phyloP scores from a whole-genome alignment of 2,329 filamentous ascomycete genomes.

The Graphilbum fragrans region DNA sequence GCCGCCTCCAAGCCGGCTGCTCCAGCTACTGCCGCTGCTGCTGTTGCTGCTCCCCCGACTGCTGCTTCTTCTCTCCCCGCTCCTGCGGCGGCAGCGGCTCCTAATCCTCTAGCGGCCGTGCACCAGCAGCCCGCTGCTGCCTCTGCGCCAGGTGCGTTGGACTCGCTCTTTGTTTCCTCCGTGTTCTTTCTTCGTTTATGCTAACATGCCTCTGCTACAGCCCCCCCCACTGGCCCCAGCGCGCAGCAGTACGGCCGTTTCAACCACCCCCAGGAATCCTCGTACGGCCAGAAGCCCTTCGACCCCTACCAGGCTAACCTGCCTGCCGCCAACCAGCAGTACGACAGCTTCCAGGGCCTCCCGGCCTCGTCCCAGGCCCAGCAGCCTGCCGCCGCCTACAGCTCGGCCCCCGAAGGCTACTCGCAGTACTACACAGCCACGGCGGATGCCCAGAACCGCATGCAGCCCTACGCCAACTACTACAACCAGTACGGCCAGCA shows the following conservation, averaged over 20 bases:
- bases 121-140: background rate
- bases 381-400: constrained; percentile 50
- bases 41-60: background rate
- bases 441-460: constrained; percentile 56
- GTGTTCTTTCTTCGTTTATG: constrained; percentile 14
- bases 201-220: constrained; percentile 10
- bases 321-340: constrained; percentile 36
- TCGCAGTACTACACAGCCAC: constrained; percentile 64
- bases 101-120: background rate
- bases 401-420: constrained; percentile 67
- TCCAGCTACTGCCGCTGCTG: constrained; percentile 18
- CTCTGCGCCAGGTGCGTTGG: background rate
- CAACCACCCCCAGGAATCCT: constrained; percentile 50
- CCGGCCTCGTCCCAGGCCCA: constrained; percentile 26
- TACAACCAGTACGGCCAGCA: constrained; percentile 54
- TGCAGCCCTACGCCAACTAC: constrained; percentile 69
- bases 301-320: constrained; percentile 75
- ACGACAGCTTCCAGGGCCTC: constrained; percentile 40
- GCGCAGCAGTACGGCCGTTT: constrained; percentile 60
- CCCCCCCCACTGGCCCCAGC: constrained; percentile 1
- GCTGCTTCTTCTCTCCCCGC: background rate
- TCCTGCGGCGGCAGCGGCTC: background rate
- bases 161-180: constrained; percentile 14
- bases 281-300: constrained; percentile 66
- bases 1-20: constrained; percentile 23